Evolutionary conservation across 176 grass and related monocot species (phyloP), one percentile per base, ranked within the genome.

Genomic region (Oryza nivara): DNA sequence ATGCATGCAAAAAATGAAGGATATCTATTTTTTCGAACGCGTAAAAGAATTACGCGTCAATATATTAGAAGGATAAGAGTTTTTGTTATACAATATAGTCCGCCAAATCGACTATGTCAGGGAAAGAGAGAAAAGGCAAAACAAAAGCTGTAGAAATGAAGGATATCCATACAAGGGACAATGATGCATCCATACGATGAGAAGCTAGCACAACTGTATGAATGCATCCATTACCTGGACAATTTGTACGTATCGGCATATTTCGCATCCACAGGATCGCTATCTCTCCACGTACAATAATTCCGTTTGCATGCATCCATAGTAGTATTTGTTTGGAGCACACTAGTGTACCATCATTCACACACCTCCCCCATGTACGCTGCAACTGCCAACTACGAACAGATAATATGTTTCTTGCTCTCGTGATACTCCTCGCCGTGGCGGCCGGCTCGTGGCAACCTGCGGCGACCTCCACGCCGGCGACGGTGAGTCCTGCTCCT

Each of bases 341-440:
- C 15, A 6, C 15, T 17, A 54, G 17, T 56, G 15, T 7, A 56
- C 51, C 11, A 14, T 49, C 47, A 56, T 16, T 56, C 5, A 56
- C 52, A 56, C 52, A 4, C 17, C 51, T 17, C 51, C 51, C 6
- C 17, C 1, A 11, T 3, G 25, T 26, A 26, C 25, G 13, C 47
- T 15, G 45, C 49, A 52, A 52, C 15, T 52, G 15, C 15, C 12
- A 51, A 51, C 48, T 30, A 30, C 30, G 30, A 17, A 16, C 49
- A 52, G 4, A 52, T 15, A 72, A 72, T 82, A 72, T 82, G 80
- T 35, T 4, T 34, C 38, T 58, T n/a, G 51, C 38, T 9, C 30
- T 81, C 32, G 46, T 32, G 0, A 38, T 81, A 32, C 46, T 81
- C 78, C 11, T 81, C 12, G 30, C 78, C 30, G 20, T 56, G 52